A percentile compares a stretch with the other conserved stretches of the same genome.
These are phyloP conservation scores for Diplocarpon mali DNA, from an alignment of 2,329 filamentous ascomycete genomes.

Conservation along the genomic window DNA sequence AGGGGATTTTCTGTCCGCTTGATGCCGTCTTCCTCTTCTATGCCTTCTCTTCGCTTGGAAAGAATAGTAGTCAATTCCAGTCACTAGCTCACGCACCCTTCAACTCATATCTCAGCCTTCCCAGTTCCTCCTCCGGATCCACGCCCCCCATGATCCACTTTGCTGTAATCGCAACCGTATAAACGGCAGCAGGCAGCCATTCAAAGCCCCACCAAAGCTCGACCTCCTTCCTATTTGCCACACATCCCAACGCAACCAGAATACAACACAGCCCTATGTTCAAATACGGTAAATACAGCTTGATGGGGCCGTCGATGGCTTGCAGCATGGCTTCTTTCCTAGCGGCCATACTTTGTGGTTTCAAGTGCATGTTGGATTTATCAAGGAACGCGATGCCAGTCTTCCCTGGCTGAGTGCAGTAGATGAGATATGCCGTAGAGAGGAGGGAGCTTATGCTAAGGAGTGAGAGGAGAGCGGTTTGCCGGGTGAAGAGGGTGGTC, in stretches of 20 bases:
- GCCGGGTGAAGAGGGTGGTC: slow-evolving; percentile 32
- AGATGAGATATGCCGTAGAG: slow-evolving; percentile 50
- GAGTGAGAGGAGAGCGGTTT: slow-evolving; percentile 32
- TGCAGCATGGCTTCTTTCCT: neutral
- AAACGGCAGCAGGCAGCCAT: slow-evolving; percentile 45
- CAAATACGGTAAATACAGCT: slow-evolving; percentile 46
- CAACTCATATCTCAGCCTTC: slow-evolving; percentile 50
- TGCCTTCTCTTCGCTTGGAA: too few relatives aligned
- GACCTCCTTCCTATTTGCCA: slow-evolving; percentile 26
- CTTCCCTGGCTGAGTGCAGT: slow-evolving; percentile 40
- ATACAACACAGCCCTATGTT: slow-evolving; percentile 47
- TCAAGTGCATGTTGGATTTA: slow-evolving; percentile 26
- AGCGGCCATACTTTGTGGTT: neutral
- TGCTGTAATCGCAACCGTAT: slow-evolving; percentile 47
- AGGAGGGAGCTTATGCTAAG: slow-evolving; percentile 53
- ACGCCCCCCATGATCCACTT: slow-evolving; percentile 58
- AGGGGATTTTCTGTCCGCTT: too few relatives aligned
- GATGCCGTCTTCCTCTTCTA: too few relatives aligned
- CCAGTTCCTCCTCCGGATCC: slow-evolving; percentile 53
- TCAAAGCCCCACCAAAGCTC: slow-evolving; percentile 34
- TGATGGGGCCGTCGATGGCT: slow-evolving; percentile 35
- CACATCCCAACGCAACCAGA: slow-evolving; percentile 36
- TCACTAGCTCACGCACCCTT: slow-evolving; percentile 42
- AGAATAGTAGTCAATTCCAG: too few relatives aligned
- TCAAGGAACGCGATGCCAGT: slow-evolving; percentile 45